Evolutionary conservation across 1,284 basidiomycete species (phyloP).

Genomic region (Earliella scabrosa): DNA sequence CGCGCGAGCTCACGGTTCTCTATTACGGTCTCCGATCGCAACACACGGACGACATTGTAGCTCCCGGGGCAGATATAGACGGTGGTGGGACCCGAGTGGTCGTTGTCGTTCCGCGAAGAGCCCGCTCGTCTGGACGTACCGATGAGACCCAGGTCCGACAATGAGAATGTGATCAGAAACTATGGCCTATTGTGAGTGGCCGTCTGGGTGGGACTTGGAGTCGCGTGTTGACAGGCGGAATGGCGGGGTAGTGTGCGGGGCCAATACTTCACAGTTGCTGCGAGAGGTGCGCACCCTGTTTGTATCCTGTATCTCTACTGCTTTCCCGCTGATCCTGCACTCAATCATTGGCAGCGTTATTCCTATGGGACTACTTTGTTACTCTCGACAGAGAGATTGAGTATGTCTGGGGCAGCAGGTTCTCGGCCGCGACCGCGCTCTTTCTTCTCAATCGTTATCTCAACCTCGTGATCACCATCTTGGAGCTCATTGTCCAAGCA

Average conservation of each 20-base stretch:
- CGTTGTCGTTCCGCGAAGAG: not conserved
- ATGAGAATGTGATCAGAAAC: constrained; percentile 8
- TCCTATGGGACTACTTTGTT: constrained; percentile 17
- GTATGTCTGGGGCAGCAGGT: constrained; percentile 11
- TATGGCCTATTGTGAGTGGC: constrained; percentile 15
- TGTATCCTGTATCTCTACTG: too few species aligned
- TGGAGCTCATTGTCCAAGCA: constrained; percentile 13
- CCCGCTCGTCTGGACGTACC: not conserved
- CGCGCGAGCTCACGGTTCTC: not conserved
- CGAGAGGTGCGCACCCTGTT: constrained; percentile 6
- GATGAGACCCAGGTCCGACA: not conserved
- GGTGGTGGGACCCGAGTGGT: not conserved
- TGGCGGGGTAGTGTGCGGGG: constrained; percentile 6
- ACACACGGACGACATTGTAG: too few species aligned
- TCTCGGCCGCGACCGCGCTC: constrained; percentile 13
- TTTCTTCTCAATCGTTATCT: constrained; percentile 22
- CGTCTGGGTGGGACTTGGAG: not conserved
- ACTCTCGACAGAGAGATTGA: constrained; percentile 20
- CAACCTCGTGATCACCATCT: constrained; percentile 15
- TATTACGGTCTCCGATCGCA: too few species aligned
- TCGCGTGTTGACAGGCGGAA: not conserved
- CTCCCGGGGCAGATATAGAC: not conserved
- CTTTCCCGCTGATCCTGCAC: not conserved
- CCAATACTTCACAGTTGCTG: constrained; percentile 11
- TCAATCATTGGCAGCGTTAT: not conserved